Evolutionary conservation across 2,329 filamentous ascomycete species (phyloP).

Genomic region (Verticillium albo-atrum): DNA sequence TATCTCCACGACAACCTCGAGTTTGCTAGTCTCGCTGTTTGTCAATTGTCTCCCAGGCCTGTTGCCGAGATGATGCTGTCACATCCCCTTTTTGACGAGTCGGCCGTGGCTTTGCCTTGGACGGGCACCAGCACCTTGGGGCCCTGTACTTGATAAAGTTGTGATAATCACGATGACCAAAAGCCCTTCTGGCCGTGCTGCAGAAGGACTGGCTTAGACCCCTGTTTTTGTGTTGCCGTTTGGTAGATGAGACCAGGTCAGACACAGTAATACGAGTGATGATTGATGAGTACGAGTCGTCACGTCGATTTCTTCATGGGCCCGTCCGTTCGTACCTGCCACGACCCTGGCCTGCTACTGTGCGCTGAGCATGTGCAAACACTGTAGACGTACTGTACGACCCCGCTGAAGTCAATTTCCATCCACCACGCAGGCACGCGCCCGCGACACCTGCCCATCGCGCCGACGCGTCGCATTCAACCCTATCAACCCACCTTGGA

Average conservation of each 20-base stretch:
- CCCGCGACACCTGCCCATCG: conserved; percentile 4
- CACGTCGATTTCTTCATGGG: neutral
- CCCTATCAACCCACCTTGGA: conserved; percentile 1
- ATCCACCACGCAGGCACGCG: neutral
- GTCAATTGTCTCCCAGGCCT: too few species aligned
- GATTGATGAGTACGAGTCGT: neutral
- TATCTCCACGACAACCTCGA: neutral
- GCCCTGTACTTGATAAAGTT: neutral
- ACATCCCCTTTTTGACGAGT: too few species aligned
- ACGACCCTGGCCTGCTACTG: neutral
- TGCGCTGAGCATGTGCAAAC: neutral
- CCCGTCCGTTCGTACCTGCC: too few species aligned
- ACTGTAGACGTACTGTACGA: neutral
- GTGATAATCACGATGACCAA: neutral
- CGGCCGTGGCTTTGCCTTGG: too few species aligned
- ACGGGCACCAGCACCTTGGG: too few species aligned
- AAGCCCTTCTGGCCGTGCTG: neutral
- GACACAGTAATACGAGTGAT: neutral
- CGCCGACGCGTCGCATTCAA: conserved; percentile 11
- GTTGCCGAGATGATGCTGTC: neutral
- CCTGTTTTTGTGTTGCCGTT: neutral
- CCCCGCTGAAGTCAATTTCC: neutral
- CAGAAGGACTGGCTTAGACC: neutral
- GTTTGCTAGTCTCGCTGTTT: neutral
- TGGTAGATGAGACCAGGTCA: neutral